These are phyloP conservation scores for Solanum chacoense DNA, from an alignment of 305 asterid species.

Conservation along the genomic window DNA sequence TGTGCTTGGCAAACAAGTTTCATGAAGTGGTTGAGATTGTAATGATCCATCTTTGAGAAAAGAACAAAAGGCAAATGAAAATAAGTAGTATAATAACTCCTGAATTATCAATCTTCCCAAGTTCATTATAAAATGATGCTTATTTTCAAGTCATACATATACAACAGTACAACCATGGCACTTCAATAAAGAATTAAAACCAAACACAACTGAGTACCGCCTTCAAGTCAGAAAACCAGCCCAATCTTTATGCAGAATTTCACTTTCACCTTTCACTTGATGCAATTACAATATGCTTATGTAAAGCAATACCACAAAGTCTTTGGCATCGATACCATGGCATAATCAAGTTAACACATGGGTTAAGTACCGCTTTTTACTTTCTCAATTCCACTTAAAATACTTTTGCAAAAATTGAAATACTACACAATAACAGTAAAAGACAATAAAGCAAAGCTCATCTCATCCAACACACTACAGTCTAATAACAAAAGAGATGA, in stretches of 20 bases:
- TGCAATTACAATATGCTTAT: neutral
- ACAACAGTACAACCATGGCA: neutral
- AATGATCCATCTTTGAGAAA: neutral
- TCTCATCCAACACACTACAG: neutral
- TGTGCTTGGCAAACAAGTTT: neutral
- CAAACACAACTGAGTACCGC: neutral
- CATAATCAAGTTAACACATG: neutral
- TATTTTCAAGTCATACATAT: neutral
- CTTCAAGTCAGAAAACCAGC: neutral
- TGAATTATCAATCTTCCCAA: neutral
- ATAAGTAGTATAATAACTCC: neutral
- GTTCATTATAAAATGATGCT: neutral
- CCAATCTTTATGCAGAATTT: neutral
- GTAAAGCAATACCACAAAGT: neutral
- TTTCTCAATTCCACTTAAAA: neutral
- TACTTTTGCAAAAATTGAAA: neutral
- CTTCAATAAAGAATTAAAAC: neutral
- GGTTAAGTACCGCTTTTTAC: neutral
- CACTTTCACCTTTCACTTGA: neutral
- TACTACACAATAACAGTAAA: neutral
- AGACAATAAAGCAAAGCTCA: neutral
- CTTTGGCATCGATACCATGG: neutral
- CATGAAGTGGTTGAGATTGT: neutral
- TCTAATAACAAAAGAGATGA: neutral
- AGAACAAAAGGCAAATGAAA: neutral